Conservation (phyloP, 2,329 filamentous ascomycete genomes). For the Elsinoe batatas region DNA sequence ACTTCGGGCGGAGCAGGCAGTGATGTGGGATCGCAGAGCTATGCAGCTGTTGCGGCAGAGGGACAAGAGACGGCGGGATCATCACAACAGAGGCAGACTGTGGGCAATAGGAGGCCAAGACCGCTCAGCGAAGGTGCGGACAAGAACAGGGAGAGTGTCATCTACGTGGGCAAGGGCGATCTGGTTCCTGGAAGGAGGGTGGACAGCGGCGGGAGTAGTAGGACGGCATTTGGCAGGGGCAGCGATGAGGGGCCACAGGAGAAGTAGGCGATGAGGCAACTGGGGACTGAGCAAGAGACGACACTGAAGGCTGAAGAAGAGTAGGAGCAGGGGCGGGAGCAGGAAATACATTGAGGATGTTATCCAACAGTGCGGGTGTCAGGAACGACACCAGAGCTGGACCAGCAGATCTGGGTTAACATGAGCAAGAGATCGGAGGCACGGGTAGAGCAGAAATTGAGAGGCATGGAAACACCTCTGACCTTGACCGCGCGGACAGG, state of each 20-base stretch:
- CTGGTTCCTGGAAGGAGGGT: neutral
- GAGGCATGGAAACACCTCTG: too few species aligned
- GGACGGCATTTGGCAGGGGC: neutral
- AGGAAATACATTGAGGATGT: neutral
- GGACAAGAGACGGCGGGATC: neutral
- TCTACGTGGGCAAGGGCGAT: slow-evolving; percentile 8
- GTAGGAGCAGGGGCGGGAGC: neutral
- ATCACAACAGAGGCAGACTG: neutral
- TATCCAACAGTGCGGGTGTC: too few species aligned
- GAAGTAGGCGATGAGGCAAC: neutral
- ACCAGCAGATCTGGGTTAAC: too few species aligned
- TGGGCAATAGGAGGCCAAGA: neutral
- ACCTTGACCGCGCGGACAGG: too few species aligned
- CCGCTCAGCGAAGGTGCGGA: neutral
- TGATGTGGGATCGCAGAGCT: neutral
- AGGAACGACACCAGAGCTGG: too few species aligned
- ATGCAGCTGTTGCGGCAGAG: neutral
- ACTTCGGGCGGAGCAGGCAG: neutral
- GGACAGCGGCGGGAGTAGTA: neutral
- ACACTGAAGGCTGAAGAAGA: neutral
- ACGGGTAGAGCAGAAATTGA: too few species aligned
- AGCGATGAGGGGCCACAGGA: neutral
- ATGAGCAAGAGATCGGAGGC: too few species aligned
- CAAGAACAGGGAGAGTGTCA: slow-evolving; percentile 5
- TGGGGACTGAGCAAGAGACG: neutral